Conservation (phyloP, 1,139 yeast genomes). For the Meyerozyma elateridarum region DNA sequence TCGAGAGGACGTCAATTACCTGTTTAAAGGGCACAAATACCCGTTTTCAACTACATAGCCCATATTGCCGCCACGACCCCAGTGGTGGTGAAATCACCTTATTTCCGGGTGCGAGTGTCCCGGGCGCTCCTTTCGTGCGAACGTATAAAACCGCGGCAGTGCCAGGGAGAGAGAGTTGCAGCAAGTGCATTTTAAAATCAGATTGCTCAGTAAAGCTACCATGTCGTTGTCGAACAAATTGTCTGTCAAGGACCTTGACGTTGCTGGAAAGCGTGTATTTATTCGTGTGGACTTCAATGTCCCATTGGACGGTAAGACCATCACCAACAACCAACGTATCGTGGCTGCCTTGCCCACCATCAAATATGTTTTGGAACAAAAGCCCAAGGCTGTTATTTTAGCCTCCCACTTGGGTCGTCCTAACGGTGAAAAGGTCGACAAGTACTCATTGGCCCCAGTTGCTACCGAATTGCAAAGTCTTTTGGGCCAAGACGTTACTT, state of each 20-base stretch:
- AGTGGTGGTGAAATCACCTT: no score
- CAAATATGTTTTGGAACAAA: conserved; percentile 82
- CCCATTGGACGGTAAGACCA: conserved; percentile 90
- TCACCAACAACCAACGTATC: conserved; percentile 98
- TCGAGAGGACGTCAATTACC: no score
- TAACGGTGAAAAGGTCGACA: conserved; percentile 78
- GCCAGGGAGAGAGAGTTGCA: not conserved
- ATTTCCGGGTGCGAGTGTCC: not conserved
- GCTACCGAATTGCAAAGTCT: conserved; percentile 78
- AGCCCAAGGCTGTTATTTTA: conserved; percentile 82
- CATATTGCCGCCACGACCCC: no score
- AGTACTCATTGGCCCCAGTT: conserved; percentile 89
- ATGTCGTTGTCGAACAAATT: conserved; percentile 93
- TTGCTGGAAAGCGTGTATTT: conserved; percentile 86
- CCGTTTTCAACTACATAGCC: no score
- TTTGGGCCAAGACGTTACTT: conserved; percentile 63
- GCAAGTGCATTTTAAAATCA: not conserved
- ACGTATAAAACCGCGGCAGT: not conserved
- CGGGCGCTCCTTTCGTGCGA: conserved; percentile 2
- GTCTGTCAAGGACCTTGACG: conserved; percentile 83
- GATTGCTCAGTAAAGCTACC: conserved; percentile 4
- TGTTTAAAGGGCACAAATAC: no score
- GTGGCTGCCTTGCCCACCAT: conserved; percentile 98
- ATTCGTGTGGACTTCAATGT: conserved; percentile 98
- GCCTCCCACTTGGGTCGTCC: conserved; percentile 99